Evolutionary conservation across 129 eudicot genomes (phyloP), one percentile per base, ranked within the genome.

Genomic region (Gnaphalium uliginosum): DNA sequence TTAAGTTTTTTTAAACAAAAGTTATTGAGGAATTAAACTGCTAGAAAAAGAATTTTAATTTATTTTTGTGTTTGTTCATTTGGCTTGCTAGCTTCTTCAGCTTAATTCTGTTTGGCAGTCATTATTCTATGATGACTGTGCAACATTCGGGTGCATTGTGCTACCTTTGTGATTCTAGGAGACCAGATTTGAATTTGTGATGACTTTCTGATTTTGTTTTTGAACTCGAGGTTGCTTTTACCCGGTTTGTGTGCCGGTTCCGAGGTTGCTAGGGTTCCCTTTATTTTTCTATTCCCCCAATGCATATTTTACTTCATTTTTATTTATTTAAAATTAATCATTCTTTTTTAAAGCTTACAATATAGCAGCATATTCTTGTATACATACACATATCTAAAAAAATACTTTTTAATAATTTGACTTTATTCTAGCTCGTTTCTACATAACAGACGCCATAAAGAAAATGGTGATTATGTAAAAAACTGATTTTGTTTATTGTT

Each of bases 161-260:
- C 41, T 39, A 30, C 14, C 10, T 56, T 7, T 57, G 37, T 22
- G 14, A 8, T 25, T 61, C 11, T 56, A 23, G 50, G 62, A 56
- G 56, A 72, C 64, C 79, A 63, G 81, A 43, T 64, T 79, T 82
- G 76, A 76, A 75, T 56, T 82, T 77, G 35, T 23, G 69, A 50
- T 72, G 33, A 64, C 82, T 83, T 84, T 89, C 73, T 74, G 83
- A 69, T 66, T 35, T 74, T 79, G 85, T 74, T 87, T 81, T 89
- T 81, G 86, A 72, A 79, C 90, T 85, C 88, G 84, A 87, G 79
- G 87, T 78, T 72, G 72, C 87, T 86, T 85, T 87, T 85, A 60
- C 87, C 92, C 83, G 84, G 90, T 79, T 67, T 66, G 71, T 83
- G 76, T 89, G 83, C 82, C 80, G 84, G 84, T 72, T 68, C 76